Evolutionary conservation across 306 rosid species (phyloP).

Genomic region (Pachyrhizus erosus): DNA sequence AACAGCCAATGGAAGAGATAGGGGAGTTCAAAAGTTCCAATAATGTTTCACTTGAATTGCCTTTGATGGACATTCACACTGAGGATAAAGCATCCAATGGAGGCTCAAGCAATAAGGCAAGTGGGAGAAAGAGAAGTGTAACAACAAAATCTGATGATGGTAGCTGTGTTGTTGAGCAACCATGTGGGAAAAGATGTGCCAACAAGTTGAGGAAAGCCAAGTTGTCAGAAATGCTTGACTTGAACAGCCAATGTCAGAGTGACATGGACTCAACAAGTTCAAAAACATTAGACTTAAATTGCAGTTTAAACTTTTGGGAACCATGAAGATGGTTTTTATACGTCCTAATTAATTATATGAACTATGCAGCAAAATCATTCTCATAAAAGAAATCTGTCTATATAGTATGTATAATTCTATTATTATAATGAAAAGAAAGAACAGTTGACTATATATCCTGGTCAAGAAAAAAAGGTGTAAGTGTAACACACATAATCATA

Average conservation of each 20-base stretch:
- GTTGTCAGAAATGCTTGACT: constrained; percentile 57
- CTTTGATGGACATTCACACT: constrained; percentile 50
- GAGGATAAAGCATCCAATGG: constrained; percentile 44
- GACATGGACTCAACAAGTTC: constrained; percentile 61
- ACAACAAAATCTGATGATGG: constrained; percentile 50
- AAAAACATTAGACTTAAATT: constrained; percentile 68
- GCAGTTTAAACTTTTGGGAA: constrained; percentile 47
- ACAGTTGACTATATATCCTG: constrained; percentile 54
- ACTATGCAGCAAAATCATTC: constrained; percentile 45
- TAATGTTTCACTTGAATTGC: constrained; percentile 53
- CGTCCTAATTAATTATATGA: constrained; percentile 39
- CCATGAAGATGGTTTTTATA: constrained; percentile 45
- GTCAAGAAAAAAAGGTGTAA: constrained; percentile 45
- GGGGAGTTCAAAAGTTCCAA: constrained; percentile 42
- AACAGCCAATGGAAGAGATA: constrained; percentile 42
- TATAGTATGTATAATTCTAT: constrained; percentile 55
- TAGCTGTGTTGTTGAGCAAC: constrained; percentile 56
- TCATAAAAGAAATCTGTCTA: constrained; percentile 38
- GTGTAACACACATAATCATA: constrained; percentile 43
- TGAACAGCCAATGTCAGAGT: constrained; percentile 69
- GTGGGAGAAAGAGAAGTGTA: constrained; percentile 69
- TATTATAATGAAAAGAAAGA: constrained; percentile 50
- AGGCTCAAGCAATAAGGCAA: constrained; percentile 37
- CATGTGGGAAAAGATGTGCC: constrained; percentile 55
- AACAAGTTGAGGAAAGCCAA: constrained; percentile 51